phyloP scores from a whole-genome alignment of 2,329 filamentous ascomycete species.

The Diatrype stigma region DNA sequence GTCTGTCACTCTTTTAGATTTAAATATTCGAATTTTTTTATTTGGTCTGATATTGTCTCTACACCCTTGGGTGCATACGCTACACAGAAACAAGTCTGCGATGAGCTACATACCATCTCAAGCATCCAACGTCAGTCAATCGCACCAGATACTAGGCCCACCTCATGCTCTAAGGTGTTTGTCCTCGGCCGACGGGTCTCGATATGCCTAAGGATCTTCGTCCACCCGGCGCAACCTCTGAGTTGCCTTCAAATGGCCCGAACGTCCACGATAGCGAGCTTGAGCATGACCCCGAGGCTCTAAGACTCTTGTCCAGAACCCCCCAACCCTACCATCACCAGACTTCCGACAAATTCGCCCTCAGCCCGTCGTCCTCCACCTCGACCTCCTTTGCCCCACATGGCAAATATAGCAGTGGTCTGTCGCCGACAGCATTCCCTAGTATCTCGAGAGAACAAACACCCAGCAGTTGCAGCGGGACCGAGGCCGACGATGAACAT shows the following conservation, averaged over 20 bases:
- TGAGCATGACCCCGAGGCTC: conserved; percentile 32
- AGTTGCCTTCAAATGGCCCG: conserved; percentile 16
- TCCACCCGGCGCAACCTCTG: conserved; percentile 27
- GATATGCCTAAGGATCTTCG: conserved; percentile 45
- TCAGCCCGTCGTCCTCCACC: conserved; percentile 16
- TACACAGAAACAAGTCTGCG: too few relatives aligned
- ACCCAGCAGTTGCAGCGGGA: conserved; percentile 80
- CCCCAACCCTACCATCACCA: conserved; percentile 66
- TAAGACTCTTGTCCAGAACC: conserved; percentile 54
- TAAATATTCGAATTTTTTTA: too few relatives aligned
- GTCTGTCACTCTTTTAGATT: too few relatives aligned
- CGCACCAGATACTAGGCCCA: too few relatives aligned
- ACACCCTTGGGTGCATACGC: too few relatives aligned
- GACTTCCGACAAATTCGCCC: conserved; percentile 37
- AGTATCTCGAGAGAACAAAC: conserved; percentile 48
- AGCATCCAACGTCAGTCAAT: too few relatives aligned
- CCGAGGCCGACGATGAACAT: conserved; percentile 92
- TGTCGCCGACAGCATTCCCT: conserved; percentile 19
- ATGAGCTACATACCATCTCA: too few relatives aligned
- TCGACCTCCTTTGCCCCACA: conserved; percentile 11
- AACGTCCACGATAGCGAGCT: conserved; percentile 21
- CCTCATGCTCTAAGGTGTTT: too few relatives aligned
- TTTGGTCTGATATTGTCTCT: too few relatives aligned
- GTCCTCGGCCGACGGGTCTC: conserved; percentile 10
- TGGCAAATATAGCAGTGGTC: conserved; percentile 15